Base-by-base conservation (phyloP, 129 eudicot genomes). In the Ambrosia trifida region DNA sequence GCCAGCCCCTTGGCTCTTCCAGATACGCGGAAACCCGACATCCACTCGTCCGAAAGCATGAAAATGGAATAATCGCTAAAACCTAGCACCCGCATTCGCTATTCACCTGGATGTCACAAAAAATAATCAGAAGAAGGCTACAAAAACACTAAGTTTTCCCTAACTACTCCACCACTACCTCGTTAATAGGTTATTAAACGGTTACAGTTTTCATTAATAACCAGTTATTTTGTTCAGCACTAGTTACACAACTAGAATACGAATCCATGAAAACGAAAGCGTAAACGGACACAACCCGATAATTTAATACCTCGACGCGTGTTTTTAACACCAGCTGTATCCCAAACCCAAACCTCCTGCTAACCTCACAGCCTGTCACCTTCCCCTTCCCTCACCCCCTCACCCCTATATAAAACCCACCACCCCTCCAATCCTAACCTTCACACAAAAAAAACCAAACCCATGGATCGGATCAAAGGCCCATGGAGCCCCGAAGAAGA, bases 401-500 rank as follows among this genome's bases (percentile, higher is more conserved):
- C 59, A 62, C 41, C 81, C 77, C 40, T 76, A 59, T 78, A 78
- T 70, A 64, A 70, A 75, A 51, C 20, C 41, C 67, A 12, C 72
- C 45, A 52, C 31, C 63, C 53, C 72, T 32, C 19, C 60, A 70
- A 9, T 36, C 72, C 10, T 43, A 58, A 65, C 20, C 72, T 69
- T 30, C n/a, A 11, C 18, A 16, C 41, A 80, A 84, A 24, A 82
- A 2, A 2, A 4, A 35, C 38, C 4, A 3, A 40, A 40, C 44
- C 11, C 44, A 40, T 77, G 91, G 96, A 88, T 76, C 96, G 97
- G 79, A 86, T 91, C 86, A 91, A 88, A 79, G 96, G 97, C 4
- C 97, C 97, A 8, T 91, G 97, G 97, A 88, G 91, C 79, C 96
- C 96, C 51, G 97, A 91, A 70, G 97, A 91, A 66, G 97, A 88